These are phyloP conservation scores for Angomonas ambiguus DNA, from an alignment of 208 protist genomes.

Conservation along the genomic window DNA sequence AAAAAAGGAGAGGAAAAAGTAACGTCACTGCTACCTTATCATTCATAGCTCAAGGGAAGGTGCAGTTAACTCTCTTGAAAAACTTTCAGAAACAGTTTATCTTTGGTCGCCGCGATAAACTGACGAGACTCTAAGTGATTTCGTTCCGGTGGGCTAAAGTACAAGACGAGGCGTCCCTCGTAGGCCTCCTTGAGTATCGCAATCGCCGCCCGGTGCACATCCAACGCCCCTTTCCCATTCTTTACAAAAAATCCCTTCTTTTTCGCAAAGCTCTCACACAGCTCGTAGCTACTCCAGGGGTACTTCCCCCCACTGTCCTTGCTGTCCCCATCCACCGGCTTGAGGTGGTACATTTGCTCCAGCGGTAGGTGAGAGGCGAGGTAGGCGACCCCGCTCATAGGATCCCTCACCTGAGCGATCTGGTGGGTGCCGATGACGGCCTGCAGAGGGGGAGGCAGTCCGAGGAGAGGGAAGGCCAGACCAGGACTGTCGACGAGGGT, in stretches of 20 bases:
- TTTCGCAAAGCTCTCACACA: conserved; percentile 92
- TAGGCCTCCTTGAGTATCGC: conserved; percentile 87
- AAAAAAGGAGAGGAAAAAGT: too few species aligned
- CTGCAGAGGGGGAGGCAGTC: conserved; percentile 79
- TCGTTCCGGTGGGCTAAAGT: conserved; percentile 74
- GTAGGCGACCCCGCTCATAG: conserved; percentile 89
- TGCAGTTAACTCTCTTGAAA: neutral
- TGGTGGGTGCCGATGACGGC: conserved; percentile 94
- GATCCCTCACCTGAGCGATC: conserved; percentile 96
- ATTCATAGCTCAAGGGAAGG: too few species aligned
- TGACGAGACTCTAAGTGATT: conserved; percentile 42
- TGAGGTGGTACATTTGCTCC: conserved; percentile 87
- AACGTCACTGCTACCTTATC: too few species aligned
- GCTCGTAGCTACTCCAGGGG: conserved; percentile 79
- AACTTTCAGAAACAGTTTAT: neutral
- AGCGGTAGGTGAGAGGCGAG: conserved; percentile 89
- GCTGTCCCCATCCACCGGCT: conserved; percentile 51
- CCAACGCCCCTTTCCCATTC: conserved; percentile 77
- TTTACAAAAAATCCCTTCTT: conserved; percentile 86
- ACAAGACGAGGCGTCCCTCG: conserved; percentile 80
- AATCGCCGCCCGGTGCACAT: conserved; percentile 88
- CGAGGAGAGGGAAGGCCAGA: conserved; percentile 88
- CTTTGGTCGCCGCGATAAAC: conserved; percentile 36
- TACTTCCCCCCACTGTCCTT: conserved; percentile 11
- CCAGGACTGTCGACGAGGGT: conserved; percentile 95